Base-by-base conservation (phyloP, 208 protist genomes). In the Crithidia acanthocephali region DNA sequence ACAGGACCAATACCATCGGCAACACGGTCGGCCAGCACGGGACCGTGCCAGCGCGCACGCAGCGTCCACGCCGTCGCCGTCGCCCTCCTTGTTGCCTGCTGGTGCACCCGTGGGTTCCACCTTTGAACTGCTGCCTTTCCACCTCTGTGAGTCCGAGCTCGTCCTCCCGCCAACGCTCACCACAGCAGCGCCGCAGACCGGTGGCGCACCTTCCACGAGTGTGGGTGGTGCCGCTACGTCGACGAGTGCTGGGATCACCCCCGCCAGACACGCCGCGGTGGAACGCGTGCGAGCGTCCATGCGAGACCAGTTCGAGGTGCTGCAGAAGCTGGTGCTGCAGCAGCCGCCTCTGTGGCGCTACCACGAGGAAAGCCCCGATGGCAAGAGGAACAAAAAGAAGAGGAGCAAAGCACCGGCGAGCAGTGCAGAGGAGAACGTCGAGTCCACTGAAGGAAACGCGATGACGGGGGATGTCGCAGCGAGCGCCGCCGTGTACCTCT, bases 141-240 rank as follows among this genome's bases (percentile, higher is more conserved):
- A 94, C 65, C 67, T 96, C 20, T 68, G 76, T 7, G 91, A 96
- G 70, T 75, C 76, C 1, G 88, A 84, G 57, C 79, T 96, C 9
- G 42, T 96, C 0, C 25, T 85, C 10, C 85, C 82, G 7, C 69
- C 79, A 18, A 13, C 35, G 5, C 35, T 40, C 11, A 11, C 8
- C 35, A 11, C 35, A 5, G 35, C 35, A 40, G 11, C 35, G 35
- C 15, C 18, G 28, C 45, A 28, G 7, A 53, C 23, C 18, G 28
- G 6, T n/a, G 18, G 44, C 44, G 16, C 9, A n/a, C n/a, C n/a
- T n/a, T n/a, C n/a, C n/a, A n/a, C n/a, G n/a, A n/a, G n/a, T n/a
- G n/a, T n/a, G n/a, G n/a, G 9, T 48, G 35, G 8, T 48, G 6
- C 44, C 16, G 9, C 44, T 48, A 22, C 44, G 9, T 4, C 44